Conservation (phyloP, 73 alveolate genomes). For the Paramecium pentaurelia region DNA sequence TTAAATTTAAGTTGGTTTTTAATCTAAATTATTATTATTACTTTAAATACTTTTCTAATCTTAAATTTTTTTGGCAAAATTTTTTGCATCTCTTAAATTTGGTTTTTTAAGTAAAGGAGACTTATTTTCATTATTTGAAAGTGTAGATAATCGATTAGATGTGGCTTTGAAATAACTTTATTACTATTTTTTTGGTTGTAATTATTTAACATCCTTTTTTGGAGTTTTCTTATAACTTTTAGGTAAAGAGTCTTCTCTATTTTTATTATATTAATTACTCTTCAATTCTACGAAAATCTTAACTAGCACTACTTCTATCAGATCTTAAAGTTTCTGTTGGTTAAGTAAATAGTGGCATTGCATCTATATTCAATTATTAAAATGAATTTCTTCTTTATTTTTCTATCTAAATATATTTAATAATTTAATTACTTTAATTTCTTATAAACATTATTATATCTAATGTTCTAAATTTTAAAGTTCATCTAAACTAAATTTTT, state of each 20-base stretch:
- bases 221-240: neutral
- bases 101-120: neutral
- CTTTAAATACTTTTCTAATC: neutral
- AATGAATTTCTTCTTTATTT: neutral
- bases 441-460: slow-evolving; percentile 1
- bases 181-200: neutral
- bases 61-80: neutral
- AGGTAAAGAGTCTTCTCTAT: neutral
- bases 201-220: neutral
- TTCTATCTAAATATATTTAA: neutral
- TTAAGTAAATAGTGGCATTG: neutral
- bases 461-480: slow-evolving; percentile 11
- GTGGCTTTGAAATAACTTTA: neutral
- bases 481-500: neutral
- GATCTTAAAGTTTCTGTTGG: neutral
- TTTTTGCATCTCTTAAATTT: neutral
- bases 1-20: neutral
- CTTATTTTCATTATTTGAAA: neutral
- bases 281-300: slow-evolving; percentile 5
- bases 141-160: neutral
- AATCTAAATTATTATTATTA: neutral
- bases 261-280: neutral
- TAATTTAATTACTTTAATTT: neutral
- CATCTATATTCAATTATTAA: neutral
- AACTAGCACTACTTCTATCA: neutral